Conservation (phyloP, 2,329 filamentous ascomycete species). For the Phialophora expanda region DNA sequence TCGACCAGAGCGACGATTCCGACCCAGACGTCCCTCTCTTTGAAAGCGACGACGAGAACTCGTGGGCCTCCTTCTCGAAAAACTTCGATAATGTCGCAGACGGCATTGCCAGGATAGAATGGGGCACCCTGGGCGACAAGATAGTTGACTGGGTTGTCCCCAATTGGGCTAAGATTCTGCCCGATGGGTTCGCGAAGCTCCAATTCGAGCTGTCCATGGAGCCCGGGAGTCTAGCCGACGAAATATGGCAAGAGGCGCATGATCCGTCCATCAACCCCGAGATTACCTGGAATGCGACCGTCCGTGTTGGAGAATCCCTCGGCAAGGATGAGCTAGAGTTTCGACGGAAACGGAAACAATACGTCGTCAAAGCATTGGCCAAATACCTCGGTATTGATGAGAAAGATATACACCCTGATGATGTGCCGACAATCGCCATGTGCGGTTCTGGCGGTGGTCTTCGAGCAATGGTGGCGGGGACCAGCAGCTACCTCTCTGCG, state of each 20-base stretch:
- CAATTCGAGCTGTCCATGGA: constrained; percentile 86
- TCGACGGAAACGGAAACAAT: constrained; percentile 68
- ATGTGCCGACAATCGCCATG: constrained; percentile 90
- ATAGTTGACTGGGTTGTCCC: constrained; percentile 77
- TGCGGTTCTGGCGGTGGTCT: constrained; percentile 93
- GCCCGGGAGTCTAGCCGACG: constrained; percentile 84
- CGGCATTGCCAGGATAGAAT: constrained; percentile 49
- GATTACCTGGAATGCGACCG: constrained; percentile 78
- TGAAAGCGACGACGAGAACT: constrained; percentile 44
- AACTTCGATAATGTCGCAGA: constrained; percentile 50
- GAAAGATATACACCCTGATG: constrained; percentile 83
- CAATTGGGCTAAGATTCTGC: constrained; percentile 78
- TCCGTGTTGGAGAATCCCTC: constrained; percentile 79
- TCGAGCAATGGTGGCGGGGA: constrained; percentile 85
- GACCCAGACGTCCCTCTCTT: constrained; percentile 34
- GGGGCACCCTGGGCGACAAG: constrained; percentile 54
- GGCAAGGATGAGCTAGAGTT: constrained; percentile 84
- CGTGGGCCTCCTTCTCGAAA: constrained; percentile 59
- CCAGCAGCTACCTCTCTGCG: constrained; percentile 82
- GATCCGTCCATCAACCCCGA: constrained; percentile 85
- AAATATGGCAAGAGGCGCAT: constrained; percentile 91
- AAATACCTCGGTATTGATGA: constrained; percentile 80
- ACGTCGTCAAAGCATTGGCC: constrained; percentile 75
- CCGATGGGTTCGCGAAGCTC: constrained; percentile 78
- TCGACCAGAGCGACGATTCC: constrained; percentile 28